These are phyloP conservation scores for Populus euphratica DNA, from an alignment of 345 rosid species.

Conservation along the genomic window DNA sequence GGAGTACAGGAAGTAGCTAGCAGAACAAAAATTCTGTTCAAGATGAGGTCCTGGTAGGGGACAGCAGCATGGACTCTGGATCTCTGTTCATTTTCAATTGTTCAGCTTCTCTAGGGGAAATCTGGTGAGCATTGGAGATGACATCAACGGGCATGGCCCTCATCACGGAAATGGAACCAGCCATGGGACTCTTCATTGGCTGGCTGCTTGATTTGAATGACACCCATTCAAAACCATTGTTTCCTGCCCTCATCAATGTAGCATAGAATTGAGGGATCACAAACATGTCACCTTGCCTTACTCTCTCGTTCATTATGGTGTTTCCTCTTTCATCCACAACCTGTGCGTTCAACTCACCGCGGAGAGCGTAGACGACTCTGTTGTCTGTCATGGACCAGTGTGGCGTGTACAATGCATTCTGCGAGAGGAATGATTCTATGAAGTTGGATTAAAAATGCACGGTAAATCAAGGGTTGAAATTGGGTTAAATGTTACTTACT, in stretches of 20 bases:
- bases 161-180: conserved; percentile 31
- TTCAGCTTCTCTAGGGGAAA: conserved; percentile 26
- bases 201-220: conserved; percentile 27
- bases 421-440: not conserved
- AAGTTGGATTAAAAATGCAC: not conserved
- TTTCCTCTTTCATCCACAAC: conserved; percentile 26
- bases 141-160: conserved; percentile 36
- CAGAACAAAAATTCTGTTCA: not conserved
- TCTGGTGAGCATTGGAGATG: conserved; percentile 27
- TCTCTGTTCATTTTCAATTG: conserved; percentile 26
- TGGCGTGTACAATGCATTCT: conserved; percentile 17
- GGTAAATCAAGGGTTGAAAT: not conserved
- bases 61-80: conserved; percentile 28
- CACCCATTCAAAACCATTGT: conserved; percentile 32
- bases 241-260: conserved; percentile 11
- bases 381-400: conserved; percentile 26
- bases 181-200: conserved; percentile 32
- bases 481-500: conserved; percentile 1
- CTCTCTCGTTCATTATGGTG: conserved; percentile 24
- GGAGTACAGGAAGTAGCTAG: not conserved
- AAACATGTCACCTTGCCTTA: conserved; percentile 32
- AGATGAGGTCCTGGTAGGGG: conserved; percentile 17
- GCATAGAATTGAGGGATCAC: conserved; percentile 37
- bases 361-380: conserved; percentile 10
- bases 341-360: conserved; percentile 16